phyloP scores from a whole-genome alignment of 2,329 filamentous ascomycete species.

The Colletotrichum siamense region DNA sequence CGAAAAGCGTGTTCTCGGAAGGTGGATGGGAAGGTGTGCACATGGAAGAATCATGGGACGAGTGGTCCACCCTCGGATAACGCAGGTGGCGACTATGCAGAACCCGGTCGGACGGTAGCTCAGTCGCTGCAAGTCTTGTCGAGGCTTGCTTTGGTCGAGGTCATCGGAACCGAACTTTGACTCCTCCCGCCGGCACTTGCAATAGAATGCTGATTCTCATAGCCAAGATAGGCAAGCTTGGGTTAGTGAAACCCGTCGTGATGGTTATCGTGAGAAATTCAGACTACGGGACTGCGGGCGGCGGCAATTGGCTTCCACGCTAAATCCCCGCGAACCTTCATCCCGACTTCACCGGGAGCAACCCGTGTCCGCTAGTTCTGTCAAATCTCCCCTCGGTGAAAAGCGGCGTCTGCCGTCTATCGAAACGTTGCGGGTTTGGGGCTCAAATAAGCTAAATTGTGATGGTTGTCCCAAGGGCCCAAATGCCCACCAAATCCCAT shows the following conservation, averaged over 20 bases:
- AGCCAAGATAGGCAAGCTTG: neutral
- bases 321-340: neutral
- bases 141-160: neutral
- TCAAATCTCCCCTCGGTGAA: neutral
- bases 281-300: neutral
- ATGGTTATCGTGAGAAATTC: neutral
- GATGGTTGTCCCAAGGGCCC: neutral
- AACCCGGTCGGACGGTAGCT: neutral
- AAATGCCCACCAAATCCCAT: neutral
- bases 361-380: neutral
- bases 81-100: neutral
- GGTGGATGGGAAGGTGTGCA: neutral
- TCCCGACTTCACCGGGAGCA: neutral
- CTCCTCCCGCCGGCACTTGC: neutral
- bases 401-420: conserved; percentile 1
- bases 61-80: neutral
- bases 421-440: neutral
- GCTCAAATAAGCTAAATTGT: neutral
- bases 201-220: neutral
- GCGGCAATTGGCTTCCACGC: neutral
- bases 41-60: neutral
- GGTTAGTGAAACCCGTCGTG: neutral
- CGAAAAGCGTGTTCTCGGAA: neutral
- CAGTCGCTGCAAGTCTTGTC: neutral
- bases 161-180: neutral